Conservation (phyloP, 306 rosid species). For the Ceratonia siliqua region DNA sequence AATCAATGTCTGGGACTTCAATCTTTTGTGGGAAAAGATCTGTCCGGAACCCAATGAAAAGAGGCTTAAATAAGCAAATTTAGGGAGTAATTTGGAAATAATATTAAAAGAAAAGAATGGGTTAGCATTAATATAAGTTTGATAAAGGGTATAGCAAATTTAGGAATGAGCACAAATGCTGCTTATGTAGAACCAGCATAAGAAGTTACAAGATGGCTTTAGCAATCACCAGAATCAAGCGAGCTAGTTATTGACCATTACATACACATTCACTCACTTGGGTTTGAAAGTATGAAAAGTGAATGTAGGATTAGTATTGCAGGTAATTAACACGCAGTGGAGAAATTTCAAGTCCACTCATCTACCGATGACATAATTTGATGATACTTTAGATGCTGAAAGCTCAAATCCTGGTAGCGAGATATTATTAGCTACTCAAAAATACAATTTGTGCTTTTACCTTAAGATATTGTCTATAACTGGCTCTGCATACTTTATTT, state of each 20-base stretch:
- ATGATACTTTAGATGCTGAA: constrained; percentile 55
- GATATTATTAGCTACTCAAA: constrained; percentile 39
- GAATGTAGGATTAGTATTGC: constrained; percentile 35
- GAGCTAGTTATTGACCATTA: constrained; percentile 56
- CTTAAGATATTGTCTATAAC: not conserved
- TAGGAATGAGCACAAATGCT: constrained; percentile 71
- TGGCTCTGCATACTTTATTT: not conserved
- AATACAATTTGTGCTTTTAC: not conserved
- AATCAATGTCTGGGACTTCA: no score
- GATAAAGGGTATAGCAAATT: no score
- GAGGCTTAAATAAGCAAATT: no score
- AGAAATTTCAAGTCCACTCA: constrained; percentile 59
- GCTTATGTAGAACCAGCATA: constrained; percentile 57
- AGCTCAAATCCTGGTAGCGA: constrained; percentile 55
- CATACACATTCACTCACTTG: not conserved
- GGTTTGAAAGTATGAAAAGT: not conserved
- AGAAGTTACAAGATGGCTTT: constrained; percentile 38
- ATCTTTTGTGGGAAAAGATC: no score
- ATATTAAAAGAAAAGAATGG: no score
- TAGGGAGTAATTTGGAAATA: no score
- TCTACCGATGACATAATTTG: constrained; percentile 62
- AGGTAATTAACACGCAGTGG: constrained; percentile 71
- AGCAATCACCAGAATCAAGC: constrained; percentile 45
- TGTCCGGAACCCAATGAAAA: no score
- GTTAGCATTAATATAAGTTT: no score